Percentiles rank a stretch among this genome's conserved stretches.
Conservation (phyloP, 768 basidiomycete genomes). For the Kwoniella bestiolae region DNA sequence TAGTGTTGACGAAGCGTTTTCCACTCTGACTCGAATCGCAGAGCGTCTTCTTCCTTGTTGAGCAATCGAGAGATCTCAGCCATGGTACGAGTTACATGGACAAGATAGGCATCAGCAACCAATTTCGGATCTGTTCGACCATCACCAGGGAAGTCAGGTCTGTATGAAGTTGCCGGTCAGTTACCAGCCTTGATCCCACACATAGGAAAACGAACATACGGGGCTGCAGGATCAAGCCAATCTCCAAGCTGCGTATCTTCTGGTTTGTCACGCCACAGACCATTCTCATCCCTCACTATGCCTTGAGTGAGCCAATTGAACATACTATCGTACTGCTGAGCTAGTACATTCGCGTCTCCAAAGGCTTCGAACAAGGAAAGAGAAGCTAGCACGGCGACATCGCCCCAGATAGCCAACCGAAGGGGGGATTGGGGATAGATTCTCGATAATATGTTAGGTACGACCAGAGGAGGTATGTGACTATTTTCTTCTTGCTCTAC, state of each 20-base stretch:
- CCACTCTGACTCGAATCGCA: slow-evolving; percentile 32
- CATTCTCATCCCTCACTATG: slow-evolving; percentile 27
- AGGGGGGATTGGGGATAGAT: not conserved
- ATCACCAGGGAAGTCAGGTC: slow-evolving; percentile 1
- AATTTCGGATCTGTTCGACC: slow-evolving; percentile 6
- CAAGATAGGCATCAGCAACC: slow-evolving; percentile 19
- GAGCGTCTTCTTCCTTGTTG: not conserved
- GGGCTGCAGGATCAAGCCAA: slow-evolving; percentile 50
- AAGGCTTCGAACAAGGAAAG: slow-evolving; percentile 36
- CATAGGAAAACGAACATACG: no score
- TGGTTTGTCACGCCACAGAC: slow-evolving; percentile 24
- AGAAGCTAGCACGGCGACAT: slow-evolving; percentile 42
- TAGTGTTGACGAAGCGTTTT: slow-evolving; percentile 15
- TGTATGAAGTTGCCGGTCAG: slow-evolving; percentile 18
- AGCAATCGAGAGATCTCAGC: not conserved
- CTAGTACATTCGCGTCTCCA: slow-evolving; percentile 39
- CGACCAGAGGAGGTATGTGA: slow-evolving; percentile 35
- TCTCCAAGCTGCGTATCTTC: slow-evolving; percentile 37
- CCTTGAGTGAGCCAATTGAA: slow-evolving; percentile 45
- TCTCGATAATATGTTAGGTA: slow-evolving; percentile 35
- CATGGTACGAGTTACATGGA: slow-evolving; percentile 2
- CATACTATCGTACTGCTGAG: slow-evolving; percentile 43
- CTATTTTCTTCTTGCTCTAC: slow-evolving; percentile 34
- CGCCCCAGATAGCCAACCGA: slow-evolving; percentile 42
- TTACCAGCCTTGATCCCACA: slow-evolving; percentile 30